Base-by-base conservation (phyloP, 2,329 filamentous ascomycete genomes). In the Trichoderma lentiforme region DNA sequence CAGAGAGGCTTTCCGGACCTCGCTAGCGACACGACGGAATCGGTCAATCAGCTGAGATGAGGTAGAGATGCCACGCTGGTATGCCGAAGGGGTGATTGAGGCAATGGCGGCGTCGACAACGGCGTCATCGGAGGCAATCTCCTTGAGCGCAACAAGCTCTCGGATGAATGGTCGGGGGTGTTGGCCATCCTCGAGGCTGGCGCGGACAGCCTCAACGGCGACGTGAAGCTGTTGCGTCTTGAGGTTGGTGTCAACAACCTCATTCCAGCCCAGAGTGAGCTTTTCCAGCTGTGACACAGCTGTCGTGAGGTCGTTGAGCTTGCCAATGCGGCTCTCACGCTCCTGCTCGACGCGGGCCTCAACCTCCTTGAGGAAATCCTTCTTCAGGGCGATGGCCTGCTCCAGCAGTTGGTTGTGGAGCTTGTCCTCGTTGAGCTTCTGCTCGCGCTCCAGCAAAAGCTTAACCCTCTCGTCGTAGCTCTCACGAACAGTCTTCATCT, bases 141-240 rank as follows among this genome's bases (percentile, higher is more conserved):
- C 94, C 84, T 97, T 97, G 70, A 99, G 89, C 4, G 96, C 96
- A 24, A 97, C 93, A 15, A 99, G 90, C 84, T 99, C 96, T 74
- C 91, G 91, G 78, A 97, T 89, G 81, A 99, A 99, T 4, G 96
- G 96, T 56, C 90, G 88, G 24, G 95, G 93, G 76, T 91, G 87
- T 14, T 79, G 76, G 14, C 91, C 87, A 75, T 92, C 91, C 79
- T 94, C 91, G 26, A 98, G 88, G 65, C 92, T 93, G 72, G 93
- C 90, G 75, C 93, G 92, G 66, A 98, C 94, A 51, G 95, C 94
- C 80, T 99, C 96, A 34, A 98, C 92, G 24, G 96, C 96, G 43
- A 99, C 94, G 79, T 98, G 94, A 32, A 99, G 90, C 83, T 98
- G 95, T 83, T 99, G 96, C 0, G 96, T 98, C 82, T 93, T 92